phyloP scores from a whole-genome alignment of 768 basidiomycete genomes.

The Phaeolepiota aurea region DNA sequence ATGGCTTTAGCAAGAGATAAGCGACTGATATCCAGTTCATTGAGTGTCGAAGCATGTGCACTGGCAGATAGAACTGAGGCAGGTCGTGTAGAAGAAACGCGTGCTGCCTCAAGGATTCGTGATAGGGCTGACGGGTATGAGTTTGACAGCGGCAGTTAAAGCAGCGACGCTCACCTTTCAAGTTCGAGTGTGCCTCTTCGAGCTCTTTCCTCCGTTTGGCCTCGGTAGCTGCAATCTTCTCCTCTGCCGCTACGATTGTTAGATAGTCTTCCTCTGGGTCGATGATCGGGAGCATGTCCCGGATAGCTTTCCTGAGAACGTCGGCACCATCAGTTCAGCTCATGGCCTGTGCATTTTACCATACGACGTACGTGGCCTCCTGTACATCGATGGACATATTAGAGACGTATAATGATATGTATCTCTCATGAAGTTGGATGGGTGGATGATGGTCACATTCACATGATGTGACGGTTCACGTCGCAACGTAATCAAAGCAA shows the following conservation, averaged over 20 bases:
- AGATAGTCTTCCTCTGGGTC: slow-evolving; percentile 75
- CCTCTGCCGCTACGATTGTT: slow-evolving; percentile 67
- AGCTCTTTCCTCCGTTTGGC: slow-evolving; percentile 54
- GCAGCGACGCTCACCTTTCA: slow-evolving; percentile 41
- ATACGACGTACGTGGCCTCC: slow-evolving; percentile 34
- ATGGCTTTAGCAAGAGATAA: slow-evolving; percentile 68
- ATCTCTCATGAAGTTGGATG: no score
- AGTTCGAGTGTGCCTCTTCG: slow-evolving; percentile 54
- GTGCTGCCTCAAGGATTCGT: slow-evolving; percentile 58
- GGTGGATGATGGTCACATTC: no score
- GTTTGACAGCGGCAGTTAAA: background rate
- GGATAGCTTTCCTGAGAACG: slow-evolving; percentile 50
- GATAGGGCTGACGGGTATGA: slow-evolving; percentile 35
- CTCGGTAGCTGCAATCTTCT: slow-evolving; percentile 54
- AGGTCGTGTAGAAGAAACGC: slow-evolving; percentile 63
- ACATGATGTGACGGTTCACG: no score
- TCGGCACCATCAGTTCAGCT: background rate
- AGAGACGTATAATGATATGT: no score
- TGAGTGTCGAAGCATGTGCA: slow-evolving; percentile 50
- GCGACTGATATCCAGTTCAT: slow-evolving; percentile 55
- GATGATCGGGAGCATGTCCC: slow-evolving; percentile 64
- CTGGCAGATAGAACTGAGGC: slow-evolving; percentile 59
- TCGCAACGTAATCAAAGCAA: no score
- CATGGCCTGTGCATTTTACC: background rate
- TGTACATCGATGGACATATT: slow-evolving; percentile 36